These are phyloP conservation scores for Vickermania spadyakhi DNA, from an alignment of 208 protist species.

Conservation along the genomic window DNA sequence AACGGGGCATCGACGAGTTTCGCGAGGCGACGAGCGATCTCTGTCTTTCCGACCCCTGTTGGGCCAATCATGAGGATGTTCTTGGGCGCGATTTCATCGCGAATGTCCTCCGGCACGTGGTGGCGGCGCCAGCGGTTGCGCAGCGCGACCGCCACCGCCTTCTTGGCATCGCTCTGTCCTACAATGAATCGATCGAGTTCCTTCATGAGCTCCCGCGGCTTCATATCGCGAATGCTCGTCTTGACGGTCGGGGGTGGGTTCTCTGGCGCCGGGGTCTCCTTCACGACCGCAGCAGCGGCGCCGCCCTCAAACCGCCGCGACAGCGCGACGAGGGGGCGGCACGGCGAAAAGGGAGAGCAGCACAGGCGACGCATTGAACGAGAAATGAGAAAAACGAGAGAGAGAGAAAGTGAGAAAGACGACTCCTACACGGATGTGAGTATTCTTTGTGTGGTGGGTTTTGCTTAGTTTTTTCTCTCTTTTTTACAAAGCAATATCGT, in stretches of 20 bases:
- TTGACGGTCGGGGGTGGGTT: slow-evolving; percentile 12
- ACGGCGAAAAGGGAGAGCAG: too few species aligned
- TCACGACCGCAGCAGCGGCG: slow-evolving; percentile 29
- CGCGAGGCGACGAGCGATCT: slow-evolving; percentile 95
- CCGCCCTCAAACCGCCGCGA: slow-evolving; percentile 14
- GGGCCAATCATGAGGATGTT: slow-evolving; percentile 95
- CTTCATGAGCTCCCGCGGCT: slow-evolving; percentile 88
- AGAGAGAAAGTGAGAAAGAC: too few species aligned
- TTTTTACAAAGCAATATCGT: too few species aligned
- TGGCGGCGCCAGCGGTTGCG: slow-evolving; percentile 93
- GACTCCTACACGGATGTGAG: too few species aligned
- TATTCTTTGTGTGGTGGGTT: too few species aligned
- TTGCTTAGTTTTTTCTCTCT: too few species aligned
- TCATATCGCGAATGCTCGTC: slow-evolving; percentile 81
- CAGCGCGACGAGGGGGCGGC: too few species aligned
- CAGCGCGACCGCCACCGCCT: slow-evolving; percentile 94
- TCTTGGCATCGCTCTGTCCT: slow-evolving; percentile 96
- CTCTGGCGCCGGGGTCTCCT: slow-evolving; percentile 14
- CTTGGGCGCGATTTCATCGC: slow-evolving; percentile 91
- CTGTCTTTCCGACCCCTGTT: slow-evolving; percentile 93
- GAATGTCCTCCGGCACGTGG: slow-evolving; percentile 81
- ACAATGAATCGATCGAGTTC: slow-evolving; percentile 97
- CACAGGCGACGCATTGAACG: too few species aligned
- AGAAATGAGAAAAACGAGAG: too few species aligned
- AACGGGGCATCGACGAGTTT: slow-evolving; percentile 97